Conservation (phyloP, 345 rosid species). For the Sonneratia caseolaris region DNA sequence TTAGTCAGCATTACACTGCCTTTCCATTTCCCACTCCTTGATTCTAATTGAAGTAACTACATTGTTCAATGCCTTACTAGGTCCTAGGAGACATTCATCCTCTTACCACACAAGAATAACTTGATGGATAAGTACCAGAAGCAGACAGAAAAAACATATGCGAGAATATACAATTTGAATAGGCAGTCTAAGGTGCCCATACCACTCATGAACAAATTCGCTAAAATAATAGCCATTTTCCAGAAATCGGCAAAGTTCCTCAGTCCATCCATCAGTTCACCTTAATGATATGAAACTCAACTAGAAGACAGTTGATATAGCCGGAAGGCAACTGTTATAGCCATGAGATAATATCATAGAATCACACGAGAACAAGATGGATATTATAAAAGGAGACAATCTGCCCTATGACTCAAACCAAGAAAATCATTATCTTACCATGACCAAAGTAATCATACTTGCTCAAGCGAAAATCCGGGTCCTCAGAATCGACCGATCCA, state of each 20-base stretch:
- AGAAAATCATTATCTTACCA: constrained; percentile 32
- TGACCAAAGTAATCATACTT: constrained; percentile 81
- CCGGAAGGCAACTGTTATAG: not conserved
- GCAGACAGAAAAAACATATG: not conserved
- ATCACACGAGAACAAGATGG: not conserved
- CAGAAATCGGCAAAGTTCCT: not conserved
- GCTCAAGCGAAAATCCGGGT: constrained; percentile 65
- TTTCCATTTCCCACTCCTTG: too few species aligned
- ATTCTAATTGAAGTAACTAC: too few species aligned
- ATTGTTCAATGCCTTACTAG: too few species aligned
- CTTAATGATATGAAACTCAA: not conserved
- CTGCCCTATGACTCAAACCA: not conserved
- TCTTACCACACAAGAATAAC: too few species aligned
- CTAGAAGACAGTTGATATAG: not conserved
- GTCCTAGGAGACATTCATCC: too few species aligned
- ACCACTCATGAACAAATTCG: not conserved
- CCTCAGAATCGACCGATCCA: constrained; percentile 44
- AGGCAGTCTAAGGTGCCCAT: not conserved
- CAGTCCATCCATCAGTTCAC: not conserved
- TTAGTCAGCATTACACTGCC: constrained; percentile 3
- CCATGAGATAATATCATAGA: not conserved
- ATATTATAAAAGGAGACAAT: not conserved
- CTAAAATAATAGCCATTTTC: not conserved
- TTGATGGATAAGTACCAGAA: not conserved
- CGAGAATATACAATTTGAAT: not conserved